Percentiles rank a stretch among this genome's conserved stretches.
These are phyloP conservation scores for Sporopachydermia cereana DNA, from an alignment of 1,139 yeast genomes.

Conservation along the genomic window DNA sequence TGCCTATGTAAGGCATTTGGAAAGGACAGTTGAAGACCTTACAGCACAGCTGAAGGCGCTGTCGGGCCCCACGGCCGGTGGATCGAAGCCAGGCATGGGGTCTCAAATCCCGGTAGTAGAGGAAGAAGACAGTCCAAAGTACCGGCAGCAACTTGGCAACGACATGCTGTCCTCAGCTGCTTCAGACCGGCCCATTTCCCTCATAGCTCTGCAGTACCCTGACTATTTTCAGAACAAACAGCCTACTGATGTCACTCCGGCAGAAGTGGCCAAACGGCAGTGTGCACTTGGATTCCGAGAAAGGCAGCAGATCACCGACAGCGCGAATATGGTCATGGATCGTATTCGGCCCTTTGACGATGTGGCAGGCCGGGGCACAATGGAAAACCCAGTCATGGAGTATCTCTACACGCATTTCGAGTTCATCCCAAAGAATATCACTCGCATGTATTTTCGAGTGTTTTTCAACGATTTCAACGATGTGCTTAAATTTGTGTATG, in stretches of 20 bases:
- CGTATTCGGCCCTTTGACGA: not conserved
- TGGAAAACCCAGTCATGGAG: not conserved
- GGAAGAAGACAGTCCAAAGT: not conserved
- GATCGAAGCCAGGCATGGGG: too few species aligned
- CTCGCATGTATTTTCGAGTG: not conserved
- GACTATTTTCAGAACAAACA: not conserved
- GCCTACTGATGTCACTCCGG: not conserved
- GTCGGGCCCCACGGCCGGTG: not conserved
- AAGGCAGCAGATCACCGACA: not conserved
- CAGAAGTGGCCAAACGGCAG: too few species aligned
- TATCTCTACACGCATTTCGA: not conserved
- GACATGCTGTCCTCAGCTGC: not conserved
- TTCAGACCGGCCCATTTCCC: not conserved
- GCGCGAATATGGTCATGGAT: not conserved
- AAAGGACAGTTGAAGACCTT: constrained; percentile 1
- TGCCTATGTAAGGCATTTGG: constrained; percentile 7
- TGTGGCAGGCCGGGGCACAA: not conserved
- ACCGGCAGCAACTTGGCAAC: not conserved
- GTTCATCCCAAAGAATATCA: not conserved
- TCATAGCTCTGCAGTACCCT: not conserved
- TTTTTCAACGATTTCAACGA: not conserved
- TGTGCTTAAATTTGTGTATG: not conserved
- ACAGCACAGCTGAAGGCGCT: not conserved
- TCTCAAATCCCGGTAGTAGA: not conserved
- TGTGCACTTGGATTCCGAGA: not conserved